phyloP scores from a whole-genome alignment of 2,329 filamentous ascomycete genomes.

The Chalaropsis thielavioides region DNA sequence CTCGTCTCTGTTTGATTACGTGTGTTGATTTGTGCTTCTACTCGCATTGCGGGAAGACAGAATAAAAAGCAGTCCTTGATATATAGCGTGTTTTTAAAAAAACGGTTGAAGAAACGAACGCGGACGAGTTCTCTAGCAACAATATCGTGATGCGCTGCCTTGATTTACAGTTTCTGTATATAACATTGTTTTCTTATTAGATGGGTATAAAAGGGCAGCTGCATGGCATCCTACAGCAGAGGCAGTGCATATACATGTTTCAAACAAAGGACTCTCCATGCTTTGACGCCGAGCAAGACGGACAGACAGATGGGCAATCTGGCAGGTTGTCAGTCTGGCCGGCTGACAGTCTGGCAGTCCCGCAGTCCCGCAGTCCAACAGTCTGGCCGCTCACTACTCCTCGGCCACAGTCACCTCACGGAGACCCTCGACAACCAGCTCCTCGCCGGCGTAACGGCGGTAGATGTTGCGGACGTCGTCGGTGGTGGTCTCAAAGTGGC shows the following conservation, averaged over 20 bases:
- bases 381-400: no score
- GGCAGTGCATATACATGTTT: conserved; percentile 15
- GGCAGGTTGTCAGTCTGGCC: no score
- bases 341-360: no score
- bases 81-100: no score
- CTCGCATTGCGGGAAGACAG: no score
- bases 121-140: no score
- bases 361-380: no score
- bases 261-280: not conserved
- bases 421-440: conserved; percentile 75
- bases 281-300: no score
- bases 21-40: not conserved
- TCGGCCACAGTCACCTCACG: conserved; percentile 64
- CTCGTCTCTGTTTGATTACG: not conserved
- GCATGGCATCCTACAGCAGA: not conserved
- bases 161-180: conserved; percentile 2
- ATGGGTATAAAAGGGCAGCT: conserved; percentile 18
- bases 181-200: conserved; percentile 18
- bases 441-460: conserved; percentile 64
- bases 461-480: conserved; percentile 96
- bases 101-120: no score
- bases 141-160: no score
- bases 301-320: no score
- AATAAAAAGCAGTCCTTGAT: no score
- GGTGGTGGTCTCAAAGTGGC: conserved; percentile 84